Evolutionary conservation across 2,329 filamentous ascomycete genomes (phyloP), one percentile per base, ranked within the genome.

Genomic region (Geosmithia flava): DNA sequence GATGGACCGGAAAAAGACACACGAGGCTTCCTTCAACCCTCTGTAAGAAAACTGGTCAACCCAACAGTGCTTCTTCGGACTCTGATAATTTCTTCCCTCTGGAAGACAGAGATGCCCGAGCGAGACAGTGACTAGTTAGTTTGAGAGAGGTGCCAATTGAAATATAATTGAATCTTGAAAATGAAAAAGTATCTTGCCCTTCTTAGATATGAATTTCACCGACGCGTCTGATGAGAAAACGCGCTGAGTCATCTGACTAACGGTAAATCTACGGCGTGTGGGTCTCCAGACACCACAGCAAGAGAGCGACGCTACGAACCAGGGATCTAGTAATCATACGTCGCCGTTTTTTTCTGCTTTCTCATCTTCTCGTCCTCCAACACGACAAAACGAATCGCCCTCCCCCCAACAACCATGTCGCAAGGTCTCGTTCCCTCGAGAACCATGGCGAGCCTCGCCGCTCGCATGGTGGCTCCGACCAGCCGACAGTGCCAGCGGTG

Each of bases 401-500:
- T 20, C 20, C 29, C n/a, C 7, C 30, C 16, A 33, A 6, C 42
- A n/a, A 45, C 45, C n/a, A 74, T 74, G 70, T 63, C 68, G 49
- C 64, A 64, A 48, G 54, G 62, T 44, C 51, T 62, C 39, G 56
- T 61, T 37, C 56, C 64, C 8, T 62, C 66, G 37, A 66, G 60
- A 53, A 58, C 62, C 48, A 52, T 69, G 7, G 54, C 63, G 48
- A 61, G 62, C 49, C 55, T 61, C 16, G 49, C 68, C 5, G 51
- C 60, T 19, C 61, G 59, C 39, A 51, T 59, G 33, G 33, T 16
- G 33, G 33, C 33, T 3, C 11, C 33, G 11, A 52, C 62, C 2
- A 50, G 59, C 20, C 62, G 60, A 49, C 63, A 68, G 59, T 71
- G 68, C 53, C 62, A 63, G 44, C 66, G 70, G 47, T 70, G 68